These are phyloP conservation scores for Trichoderma sp. DNA, from an alignment of 2,329 filamentous ascomycete genomes.

Conservation along the genomic window DNA sequence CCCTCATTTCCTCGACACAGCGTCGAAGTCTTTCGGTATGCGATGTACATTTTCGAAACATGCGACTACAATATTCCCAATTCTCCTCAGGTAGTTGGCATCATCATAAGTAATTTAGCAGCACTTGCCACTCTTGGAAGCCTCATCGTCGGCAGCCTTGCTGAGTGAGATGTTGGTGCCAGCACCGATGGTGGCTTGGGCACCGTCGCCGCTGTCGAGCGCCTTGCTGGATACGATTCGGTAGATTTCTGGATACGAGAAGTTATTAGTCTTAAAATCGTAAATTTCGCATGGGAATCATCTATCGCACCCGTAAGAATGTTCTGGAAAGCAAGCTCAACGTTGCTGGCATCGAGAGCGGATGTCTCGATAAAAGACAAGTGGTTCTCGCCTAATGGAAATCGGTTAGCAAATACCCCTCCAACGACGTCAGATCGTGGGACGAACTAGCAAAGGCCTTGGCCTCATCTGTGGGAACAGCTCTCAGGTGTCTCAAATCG, in stretches of 20 bases:
- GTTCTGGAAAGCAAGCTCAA: slow-evolving; percentile 99
- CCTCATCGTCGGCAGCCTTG: slow-evolving; percentile 76
- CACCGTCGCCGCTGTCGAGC: slow-evolving; percentile 83
- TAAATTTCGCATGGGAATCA: not conserved
- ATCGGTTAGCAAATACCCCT: slow-evolving; percentile 28
- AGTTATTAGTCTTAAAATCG: slow-evolving; percentile 11
- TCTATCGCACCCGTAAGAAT: slow-evolving; percentile 83
- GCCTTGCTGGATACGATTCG: slow-evolving; percentile 98
- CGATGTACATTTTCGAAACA: slow-evolving; percentile 42
- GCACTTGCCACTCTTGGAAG: slow-evolving; percentile 79
- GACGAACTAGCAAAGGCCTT: slow-evolving; percentile 92
- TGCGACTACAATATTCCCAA: slow-evolving; percentile 39
- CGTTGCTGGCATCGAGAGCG: slow-evolving; percentile 96
- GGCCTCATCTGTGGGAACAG: slow-evolving; percentile 95
- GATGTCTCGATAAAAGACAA: slow-evolving; percentile 99
- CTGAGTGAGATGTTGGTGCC: slow-evolving; percentile 85
- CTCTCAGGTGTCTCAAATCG: slow-evolving; percentile 97
- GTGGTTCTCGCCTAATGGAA: slow-evolving; percentile 82
- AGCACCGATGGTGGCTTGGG: slow-evolving; percentile 77
- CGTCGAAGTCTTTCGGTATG: slow-evolving; percentile 39
- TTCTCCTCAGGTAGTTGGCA: slow-evolving; percentile 39
- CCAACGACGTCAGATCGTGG: not conserved
- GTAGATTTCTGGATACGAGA: slow-evolving; percentile 79
- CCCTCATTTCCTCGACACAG: slow-evolving; percentile 41
- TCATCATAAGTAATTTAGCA: slow-evolving; percentile 59